Evolutionary conservation across 2,329 filamentous ascomycete genomes (phyloP).

Genomic region (Calonectria naviculata): DNA sequence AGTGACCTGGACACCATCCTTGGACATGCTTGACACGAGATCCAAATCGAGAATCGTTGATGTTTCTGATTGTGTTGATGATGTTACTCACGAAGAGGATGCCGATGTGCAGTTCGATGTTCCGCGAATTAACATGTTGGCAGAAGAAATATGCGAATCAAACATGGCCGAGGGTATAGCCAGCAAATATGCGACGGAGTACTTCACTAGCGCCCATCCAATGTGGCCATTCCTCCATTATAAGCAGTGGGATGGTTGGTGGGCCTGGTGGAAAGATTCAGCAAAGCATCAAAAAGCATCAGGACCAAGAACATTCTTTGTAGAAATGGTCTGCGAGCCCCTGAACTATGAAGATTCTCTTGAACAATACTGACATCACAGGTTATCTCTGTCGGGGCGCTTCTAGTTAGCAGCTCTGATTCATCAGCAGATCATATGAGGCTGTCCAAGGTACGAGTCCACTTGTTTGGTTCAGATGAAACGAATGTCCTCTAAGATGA

Average conservation of each 20-base stretch:
- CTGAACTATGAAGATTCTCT: too few species aligned
- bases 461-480: too few species aligned
- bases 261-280: background rate
- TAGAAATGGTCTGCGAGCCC: background rate
- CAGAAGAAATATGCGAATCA: background rate
- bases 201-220: background rate
- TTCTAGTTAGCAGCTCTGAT: background rate
- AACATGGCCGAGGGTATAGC: background rate
- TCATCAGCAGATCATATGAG: background rate
- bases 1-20: background rate
- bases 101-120: too few species aligned
- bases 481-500: background rate
- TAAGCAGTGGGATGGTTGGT: slow-evolving; percentile 1
- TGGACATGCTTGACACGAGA: background rate
- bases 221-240: slow-evolving; percentile 1
- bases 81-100: background rate
- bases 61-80: background rate
- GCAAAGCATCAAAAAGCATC: background rate
- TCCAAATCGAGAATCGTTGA: background rate
- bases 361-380: background rate
- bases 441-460: background rate
- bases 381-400: background rate
- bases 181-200: background rate
- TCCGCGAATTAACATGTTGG: background rate
- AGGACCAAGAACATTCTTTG: background rate